Percentiles rank a stretch among this genome's conserved stretches.
Conservation (phyloP, 352 stramenopile species). For the Phytopythium helicoides region DNA sequence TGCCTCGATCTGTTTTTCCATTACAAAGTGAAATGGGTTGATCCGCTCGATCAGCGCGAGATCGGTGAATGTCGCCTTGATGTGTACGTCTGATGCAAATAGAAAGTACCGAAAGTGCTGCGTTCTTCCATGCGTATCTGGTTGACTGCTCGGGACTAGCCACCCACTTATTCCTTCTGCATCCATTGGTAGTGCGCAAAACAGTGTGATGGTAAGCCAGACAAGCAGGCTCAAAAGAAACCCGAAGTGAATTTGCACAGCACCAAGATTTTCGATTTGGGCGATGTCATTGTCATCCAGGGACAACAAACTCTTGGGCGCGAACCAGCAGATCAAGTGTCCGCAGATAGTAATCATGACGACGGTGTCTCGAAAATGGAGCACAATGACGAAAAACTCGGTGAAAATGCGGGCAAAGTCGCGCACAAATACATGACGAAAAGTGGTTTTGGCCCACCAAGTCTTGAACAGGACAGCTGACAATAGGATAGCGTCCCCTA, state of each 20-base stretch:
- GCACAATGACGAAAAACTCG: constrained; percentile 42
- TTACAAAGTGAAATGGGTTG: constrained; percentile 30
- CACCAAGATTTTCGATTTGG: neutral
- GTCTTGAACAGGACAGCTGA: constrained; percentile 19
- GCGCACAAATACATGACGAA: constrained; percentile 31
- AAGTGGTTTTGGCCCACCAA: constrained; percentile 21
- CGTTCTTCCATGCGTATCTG: neutral
- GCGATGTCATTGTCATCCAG: constrained; percentile 17
- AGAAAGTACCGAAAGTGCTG: constrained; percentile 37
- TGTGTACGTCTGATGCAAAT: constrained; percentile 31
- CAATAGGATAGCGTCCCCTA: constrained; percentile 21
- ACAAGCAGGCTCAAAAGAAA: constrained; percentile 25
- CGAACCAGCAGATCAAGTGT: constrained; percentile 32
- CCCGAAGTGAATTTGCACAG: constrained; percentile 22
- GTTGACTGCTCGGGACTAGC: constrained; percentile 8
- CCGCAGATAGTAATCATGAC: constrained; percentile 24
- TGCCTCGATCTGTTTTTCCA: constrained; percentile 34
- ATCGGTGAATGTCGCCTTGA: constrained; percentile 27
- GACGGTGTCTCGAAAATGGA: constrained; percentile 33
- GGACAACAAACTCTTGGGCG: constrained; percentile 6
- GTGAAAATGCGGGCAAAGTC: constrained; percentile 40
- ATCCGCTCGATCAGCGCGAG: constrained; percentile 13
- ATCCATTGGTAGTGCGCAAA: constrained; percentile 27
- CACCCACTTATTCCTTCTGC: constrained; percentile 16
- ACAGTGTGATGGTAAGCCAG: constrained; percentile 31